Evolutionary conservation across 179 eudicot genomes (phyloP), one percentile per base, ranked within the genome.

Genomic region (Patellifolia procumbens): DNA sequence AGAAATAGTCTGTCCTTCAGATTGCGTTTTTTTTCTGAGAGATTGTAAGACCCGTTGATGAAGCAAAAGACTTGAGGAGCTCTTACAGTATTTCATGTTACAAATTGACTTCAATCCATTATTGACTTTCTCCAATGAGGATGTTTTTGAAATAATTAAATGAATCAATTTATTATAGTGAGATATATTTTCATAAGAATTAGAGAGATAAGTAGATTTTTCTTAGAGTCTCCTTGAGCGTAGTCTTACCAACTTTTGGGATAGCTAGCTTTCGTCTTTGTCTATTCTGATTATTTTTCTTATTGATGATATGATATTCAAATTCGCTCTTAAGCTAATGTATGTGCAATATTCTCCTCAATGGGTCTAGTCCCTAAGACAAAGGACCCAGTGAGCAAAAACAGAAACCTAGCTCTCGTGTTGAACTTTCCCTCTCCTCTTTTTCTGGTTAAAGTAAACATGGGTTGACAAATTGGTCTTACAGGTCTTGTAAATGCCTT

Each of bases 401-500:
- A 49, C 8, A 48, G 15, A 2, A 7, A 26, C 2, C 12, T 31
- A 12, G 35, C 72, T 35, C 26, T 32, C 46, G 46, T 46, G 46
- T 13, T 45, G 62, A 31, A 56, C 16, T 32, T 22, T 73, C n/a
- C 49, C 7, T 60, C 17, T 77, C 46, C 58, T 20, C 28, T 32
- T 52, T 2, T 68, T 70, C 9, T n/a, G 24, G 4, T 45, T 22
- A 67, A 29, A 43, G 70, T 52, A 11, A 65, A 61, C 37, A 62
- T 76, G 74, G 34, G 45, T 84, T 75, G 10, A 69, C 74, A 46
- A 43, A 58, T 58, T 83, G 77, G 74, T 46, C 45, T 31, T 85
- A 35, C 89, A 92, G 98, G 98, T 80, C 98, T 94, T 84, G 86
- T 94, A 66, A 94, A 92, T 85, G 98, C 98, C 72, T 83, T 94